A percentile compares a stretch with the other conserved stretches of the same genome.
Conservation (phyloP, 78 protist species). For the Emiliania huxleyi region DNA sequence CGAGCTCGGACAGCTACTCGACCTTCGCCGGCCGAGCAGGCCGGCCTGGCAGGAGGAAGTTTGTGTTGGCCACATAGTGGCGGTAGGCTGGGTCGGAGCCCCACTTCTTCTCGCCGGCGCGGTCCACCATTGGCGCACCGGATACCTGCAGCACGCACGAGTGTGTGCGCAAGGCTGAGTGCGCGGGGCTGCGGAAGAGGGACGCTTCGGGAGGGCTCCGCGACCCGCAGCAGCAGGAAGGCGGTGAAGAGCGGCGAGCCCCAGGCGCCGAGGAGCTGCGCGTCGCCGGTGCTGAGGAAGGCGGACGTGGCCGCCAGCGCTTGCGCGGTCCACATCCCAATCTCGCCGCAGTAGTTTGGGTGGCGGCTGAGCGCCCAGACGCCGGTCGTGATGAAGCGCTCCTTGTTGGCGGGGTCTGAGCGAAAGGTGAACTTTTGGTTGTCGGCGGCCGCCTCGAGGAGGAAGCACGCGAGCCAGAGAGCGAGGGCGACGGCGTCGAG, state of each 20-base stretch:
- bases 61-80: background rate
- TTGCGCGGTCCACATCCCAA: background rate
- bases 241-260: background rate
- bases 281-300: background rate
- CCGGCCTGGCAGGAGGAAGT: too few relatives aligned
- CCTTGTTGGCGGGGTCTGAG: background rate
- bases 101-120: background rate
- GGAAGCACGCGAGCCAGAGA: background rate
- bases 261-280: background rate
- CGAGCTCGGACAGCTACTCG: too few relatives aligned
- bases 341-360: background rate
- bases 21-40: too few relatives aligned
- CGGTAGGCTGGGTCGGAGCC: background rate
- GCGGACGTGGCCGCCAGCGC: background rate
- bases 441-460: background rate
- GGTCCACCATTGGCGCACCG: background rate
- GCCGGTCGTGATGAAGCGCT: background rate
- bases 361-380: background rate
- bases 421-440: background rate
- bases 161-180: background rate
- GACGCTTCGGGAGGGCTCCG: too few relatives aligned
- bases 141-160: background rate
- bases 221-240: background rate
- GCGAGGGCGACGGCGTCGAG: background rate
- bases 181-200: background rate